phyloP scores from a whole-genome alignment of 495 filamentous ascomycete species.

The Elasticomyces elasticus region DNA sequence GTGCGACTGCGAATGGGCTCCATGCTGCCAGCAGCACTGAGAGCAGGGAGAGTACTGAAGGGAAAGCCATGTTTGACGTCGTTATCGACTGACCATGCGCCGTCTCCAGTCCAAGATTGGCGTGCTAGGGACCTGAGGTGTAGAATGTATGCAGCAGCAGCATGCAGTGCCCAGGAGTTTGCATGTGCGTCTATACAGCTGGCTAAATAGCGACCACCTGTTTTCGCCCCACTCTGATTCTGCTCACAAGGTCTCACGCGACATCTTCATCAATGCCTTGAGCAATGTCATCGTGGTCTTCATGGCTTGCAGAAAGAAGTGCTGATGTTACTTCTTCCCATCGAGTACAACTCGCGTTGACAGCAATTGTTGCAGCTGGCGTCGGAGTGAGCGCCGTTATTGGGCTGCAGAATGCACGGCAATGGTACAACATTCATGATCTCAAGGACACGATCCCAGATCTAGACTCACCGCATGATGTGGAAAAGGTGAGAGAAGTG shows the following conservation, averaged over 20 bases:
- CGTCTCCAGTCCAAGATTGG: background rate
- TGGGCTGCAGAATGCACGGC: conserved; percentile 30
- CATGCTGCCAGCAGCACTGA: conserved; percentile 21
- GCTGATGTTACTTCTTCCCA: conserved; percentile 21
- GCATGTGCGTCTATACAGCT: background rate
- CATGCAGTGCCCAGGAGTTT: background rate
- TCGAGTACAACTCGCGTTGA: conserved; percentile 22
- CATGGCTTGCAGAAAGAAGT: conserved; percentile 11
- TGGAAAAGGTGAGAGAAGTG: conserved; percentile 28
- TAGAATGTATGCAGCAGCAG: no score
- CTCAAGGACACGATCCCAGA: conserved; percentile 36
- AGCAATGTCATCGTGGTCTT: conserved; percentile 24
- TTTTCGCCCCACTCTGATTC: background rate
- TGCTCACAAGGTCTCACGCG: background rate
- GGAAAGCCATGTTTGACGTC: background rate
- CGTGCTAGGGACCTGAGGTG: background rate
- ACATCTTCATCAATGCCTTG: background rate
- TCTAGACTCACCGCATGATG: conserved; percentile 27
- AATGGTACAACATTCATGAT: conserved; percentile 27
- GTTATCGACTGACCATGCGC: background rate
- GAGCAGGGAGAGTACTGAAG: conserved; percentile 1
- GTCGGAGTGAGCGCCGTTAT: conserved; percentile 25
- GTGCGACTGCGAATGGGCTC: conserved; percentile 8
- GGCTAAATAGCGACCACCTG: background rate
- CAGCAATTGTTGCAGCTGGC: conserved; percentile 24